These are phyloP conservation scores for Penicillium daleae DNA, from an alignment of 495 filamentous ascomycete genomes.

Conservation along the genomic window DNA sequence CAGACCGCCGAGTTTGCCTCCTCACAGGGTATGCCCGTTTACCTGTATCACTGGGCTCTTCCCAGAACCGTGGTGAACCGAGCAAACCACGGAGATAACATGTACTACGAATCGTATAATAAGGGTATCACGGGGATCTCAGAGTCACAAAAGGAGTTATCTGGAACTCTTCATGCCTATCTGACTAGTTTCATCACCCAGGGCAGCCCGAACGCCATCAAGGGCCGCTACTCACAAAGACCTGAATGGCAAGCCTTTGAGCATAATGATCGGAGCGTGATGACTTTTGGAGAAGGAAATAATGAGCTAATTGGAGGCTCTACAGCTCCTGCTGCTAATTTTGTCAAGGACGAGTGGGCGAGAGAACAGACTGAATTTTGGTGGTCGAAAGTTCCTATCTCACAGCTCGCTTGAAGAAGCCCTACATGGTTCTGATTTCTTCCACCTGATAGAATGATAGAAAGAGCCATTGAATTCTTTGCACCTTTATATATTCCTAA, in stretches of 20 bases:
- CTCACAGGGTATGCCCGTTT: constrained; percentile 44
- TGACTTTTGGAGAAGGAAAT: constrained; percentile 66
- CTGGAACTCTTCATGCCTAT: constrained; percentile 57
- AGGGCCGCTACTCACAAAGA: constrained; percentile 32
- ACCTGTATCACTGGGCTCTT: constrained; percentile 63
- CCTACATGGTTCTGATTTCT: neutral
- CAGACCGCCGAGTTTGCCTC: constrained; percentile 60
- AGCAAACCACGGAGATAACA: constrained; percentile 65
- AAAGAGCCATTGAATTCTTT: neutral
- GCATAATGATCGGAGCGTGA: constrained; percentile 28
- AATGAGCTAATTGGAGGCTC: constrained; percentile 56
- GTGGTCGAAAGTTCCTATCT: constrained; percentile 49
- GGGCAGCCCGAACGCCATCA: constrained; percentile 53
- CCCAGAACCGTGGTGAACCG: constrained; percentile 48
- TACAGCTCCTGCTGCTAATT: constrained; percentile 47
- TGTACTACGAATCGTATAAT: constrained; percentile 59
- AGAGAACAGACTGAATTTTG: constrained; percentile 60
- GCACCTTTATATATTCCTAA: constrained; percentile 5
- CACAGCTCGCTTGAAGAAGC: constrained; percentile 31
- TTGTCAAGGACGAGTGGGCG: constrained; percentile 48
- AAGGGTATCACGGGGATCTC: constrained; percentile 41
- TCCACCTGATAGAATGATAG: neutral
- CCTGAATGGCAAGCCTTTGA: constrained; percentile 37
- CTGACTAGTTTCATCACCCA: constrained; percentile 58
- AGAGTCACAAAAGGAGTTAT: constrained; percentile 49